Evolutionary conservation across 129 eudicot genomes (phyloP).

Genomic region (Deinandra increscens): DNA sequence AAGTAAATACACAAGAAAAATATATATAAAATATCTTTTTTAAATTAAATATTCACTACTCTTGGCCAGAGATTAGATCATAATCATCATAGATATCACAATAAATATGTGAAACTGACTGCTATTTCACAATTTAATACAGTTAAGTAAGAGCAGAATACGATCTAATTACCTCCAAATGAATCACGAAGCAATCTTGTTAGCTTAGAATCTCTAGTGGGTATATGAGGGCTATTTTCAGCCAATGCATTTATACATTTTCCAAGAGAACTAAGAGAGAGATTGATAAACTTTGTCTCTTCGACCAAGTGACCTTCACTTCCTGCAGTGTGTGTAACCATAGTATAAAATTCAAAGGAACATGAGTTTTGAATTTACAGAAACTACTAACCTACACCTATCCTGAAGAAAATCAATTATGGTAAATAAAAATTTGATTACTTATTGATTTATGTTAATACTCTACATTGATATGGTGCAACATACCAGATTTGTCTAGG

Average conservation of each 20-base stretch:
- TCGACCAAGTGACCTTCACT: slow-evolving; percentile 90
- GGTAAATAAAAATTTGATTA: background rate
- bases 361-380: background rate
- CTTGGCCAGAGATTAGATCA: background rate
- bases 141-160: slow-evolving; percentile 21
- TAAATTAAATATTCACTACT: background rate
- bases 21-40: background rate
- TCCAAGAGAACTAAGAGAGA: slow-evolving; percentile 91
- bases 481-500: slow-evolving; percentile 79
- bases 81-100: slow-evolving; percentile 4
- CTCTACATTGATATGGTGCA: slow-evolving; percentile 18
- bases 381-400: background rate
- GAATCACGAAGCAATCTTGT: slow-evolving; percentile 97
- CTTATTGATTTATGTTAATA: background rate
- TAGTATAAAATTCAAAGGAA: slow-evolving; percentile 21
- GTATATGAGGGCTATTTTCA: slow-evolving; percentile 93
- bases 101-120: background rate
- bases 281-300: slow-evolving; percentile 96
- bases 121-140: slow-evolving; percentile 21
- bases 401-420: background rate
- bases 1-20: slow-evolving; percentile 14
- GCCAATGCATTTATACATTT: slow-evolving; percentile 97
- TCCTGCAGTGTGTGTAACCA: slow-evolving; percentile 50
- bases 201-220: slow-evolving; percentile 92
- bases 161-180: slow-evolving; percentile 74